Base-by-base conservation (phyloP, 768 basidiomycete genomes). In the Artomyces pyxidatus region DNA sequence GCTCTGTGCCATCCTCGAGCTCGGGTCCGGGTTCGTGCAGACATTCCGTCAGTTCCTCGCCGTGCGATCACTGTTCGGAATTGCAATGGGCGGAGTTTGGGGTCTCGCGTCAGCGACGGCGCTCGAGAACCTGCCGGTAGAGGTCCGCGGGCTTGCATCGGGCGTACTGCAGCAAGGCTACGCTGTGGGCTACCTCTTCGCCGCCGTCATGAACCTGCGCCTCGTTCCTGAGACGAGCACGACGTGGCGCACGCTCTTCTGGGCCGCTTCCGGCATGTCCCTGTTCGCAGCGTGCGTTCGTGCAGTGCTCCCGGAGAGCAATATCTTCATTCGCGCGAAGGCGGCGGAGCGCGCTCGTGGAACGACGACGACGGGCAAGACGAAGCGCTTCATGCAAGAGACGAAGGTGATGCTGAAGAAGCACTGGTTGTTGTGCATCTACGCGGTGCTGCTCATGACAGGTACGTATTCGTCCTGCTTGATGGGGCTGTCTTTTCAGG, bases 41-140 rank as follows among this genome's bases (percentile, higher is more conserved):
- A 89, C 82, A 0, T 97, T 79, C 67, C 27, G 51, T 0, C 73
- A 84, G 53, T 98, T 98, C 70, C 77, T 97, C 22, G 91, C 77
- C 14, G 72, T 91, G 5, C 77, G 93, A 6, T 77, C 83, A 2
- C 72, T 96, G 38, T 94, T 93, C 61, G 90, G 90, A 52, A 77
- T 92, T 44, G 84, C 81, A 1, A 90, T 92, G 88, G 88, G 89
- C 28, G 88, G 88, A 0, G 76, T 95, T 40, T 95, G 92, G 90
- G 90, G 91, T 16, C 69, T 91, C 26, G 77, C 89, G 0, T 72
- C 87, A 1, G 75, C 88, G 0, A 92, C 87, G 0, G 83, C 87
- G 0, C 81, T 96, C 30, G 93, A 96, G 64, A 93, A 88, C 62
- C 74, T 95, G 9, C 93, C 93, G 0, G 81, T 87, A 26, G 85